A percentile compares a stretch with the other conserved stretches of the same genome.
Evolutionary conservation across 2,329 filamentous ascomycete species (phyloP).

Genomic region (Pyrenochaeta sp.): DNA sequence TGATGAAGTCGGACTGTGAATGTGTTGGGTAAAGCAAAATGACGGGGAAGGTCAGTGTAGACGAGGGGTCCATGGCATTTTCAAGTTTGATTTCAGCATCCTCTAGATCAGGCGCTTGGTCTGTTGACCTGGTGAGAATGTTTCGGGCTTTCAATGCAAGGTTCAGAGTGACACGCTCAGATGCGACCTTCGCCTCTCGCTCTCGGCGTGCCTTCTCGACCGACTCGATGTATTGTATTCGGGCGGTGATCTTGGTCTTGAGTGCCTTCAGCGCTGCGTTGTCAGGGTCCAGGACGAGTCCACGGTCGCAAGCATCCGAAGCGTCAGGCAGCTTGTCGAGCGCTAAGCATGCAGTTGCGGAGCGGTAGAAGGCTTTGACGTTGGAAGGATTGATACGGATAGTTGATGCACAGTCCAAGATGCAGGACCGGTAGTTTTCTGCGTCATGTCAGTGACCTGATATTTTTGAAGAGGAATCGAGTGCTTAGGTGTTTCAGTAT

Average conservation of each 20-base stretch:
- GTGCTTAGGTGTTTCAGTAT: conserved; percentile 9
- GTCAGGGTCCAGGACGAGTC: conserved; percentile 72
- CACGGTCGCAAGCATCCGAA: conserved; percentile 76
- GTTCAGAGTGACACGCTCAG: conserved; percentile 62
- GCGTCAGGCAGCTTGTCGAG: conserved; percentile 83
- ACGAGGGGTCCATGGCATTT: conserved; percentile 75
- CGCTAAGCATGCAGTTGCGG: conserved; percentile 76
- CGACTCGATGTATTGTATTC: conserved; percentile 63
- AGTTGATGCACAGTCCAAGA: conserved; percentile 80
- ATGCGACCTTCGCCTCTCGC: conserved; percentile 61
- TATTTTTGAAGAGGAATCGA: conserved; percentile 2
- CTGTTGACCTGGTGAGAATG: conserved; percentile 72
- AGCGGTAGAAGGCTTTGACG: conserved; percentile 91
- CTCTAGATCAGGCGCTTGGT: conserved; percentile 83
- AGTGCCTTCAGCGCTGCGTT: conserved; percentile 73
- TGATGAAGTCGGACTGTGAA: conserved; percentile 88
- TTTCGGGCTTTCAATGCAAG: conserved; percentile 70
- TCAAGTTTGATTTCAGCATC: conserved; percentile 77
- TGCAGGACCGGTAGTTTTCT: conserved; percentile 88
- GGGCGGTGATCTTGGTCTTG: conserved; percentile 67
- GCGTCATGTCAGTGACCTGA: conserved; percentile 6
- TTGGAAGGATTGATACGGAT: conserved; percentile 81
- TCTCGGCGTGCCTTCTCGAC: conserved; percentile 65
- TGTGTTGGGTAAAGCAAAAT: conserved; percentile 86
- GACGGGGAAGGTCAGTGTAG: conserved; percentile 76